Base-by-base conservation (phyloP, 805 yeast genomes). In the Saccharomycopsis vini region DNA sequence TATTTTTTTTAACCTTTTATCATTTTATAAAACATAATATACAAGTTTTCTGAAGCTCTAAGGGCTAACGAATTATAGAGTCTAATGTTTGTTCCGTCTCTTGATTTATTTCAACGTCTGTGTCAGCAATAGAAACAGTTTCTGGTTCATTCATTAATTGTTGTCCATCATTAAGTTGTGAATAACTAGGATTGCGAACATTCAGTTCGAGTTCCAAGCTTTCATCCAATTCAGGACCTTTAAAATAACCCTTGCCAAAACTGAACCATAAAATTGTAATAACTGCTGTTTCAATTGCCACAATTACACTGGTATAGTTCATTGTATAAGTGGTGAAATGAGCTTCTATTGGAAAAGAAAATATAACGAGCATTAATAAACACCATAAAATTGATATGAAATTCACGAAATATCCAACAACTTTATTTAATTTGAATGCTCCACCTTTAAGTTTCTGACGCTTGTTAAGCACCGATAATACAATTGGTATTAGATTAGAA, bases 401-500 rank as follows among this genome's bases (percentile, higher is more conserved):
- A 53, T 83, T 83, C 33, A 81, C 61, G 2, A 76, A 44, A 71
- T 83, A 82, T 1, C 90, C 90, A 38, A 79, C 57, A 46, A 68
- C 68, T 42, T 64, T 65, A 47, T 73, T 69, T 43, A 83, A 64
- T 49, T 80, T 75, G 59, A 82, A 77, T 1, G 81, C 77, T 1
- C 87, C 77, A 36, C 87, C 86, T 52, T 73, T 70, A 28, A 83
- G 68, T 46, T 79, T 78, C 39, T 64, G 61, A 44, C 92, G 62
- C 43, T 73, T 75, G 47, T 79, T 73, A 20, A 81, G 55, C 56
- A 83, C 55, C 3, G 77, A 72, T n/a, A 79, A 67, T 0, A 79
- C 52, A 21, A 84, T 78, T 2, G 95, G 95, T 13, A 85, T 75
- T 3, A 87, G 78, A 49, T 86, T 81, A 2, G 92, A 86, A 24